These are phyloP conservation scores for Suillus americanus DNA, from an alignment of 768 basidiomycete species.

Conservation along the genomic window DNA sequence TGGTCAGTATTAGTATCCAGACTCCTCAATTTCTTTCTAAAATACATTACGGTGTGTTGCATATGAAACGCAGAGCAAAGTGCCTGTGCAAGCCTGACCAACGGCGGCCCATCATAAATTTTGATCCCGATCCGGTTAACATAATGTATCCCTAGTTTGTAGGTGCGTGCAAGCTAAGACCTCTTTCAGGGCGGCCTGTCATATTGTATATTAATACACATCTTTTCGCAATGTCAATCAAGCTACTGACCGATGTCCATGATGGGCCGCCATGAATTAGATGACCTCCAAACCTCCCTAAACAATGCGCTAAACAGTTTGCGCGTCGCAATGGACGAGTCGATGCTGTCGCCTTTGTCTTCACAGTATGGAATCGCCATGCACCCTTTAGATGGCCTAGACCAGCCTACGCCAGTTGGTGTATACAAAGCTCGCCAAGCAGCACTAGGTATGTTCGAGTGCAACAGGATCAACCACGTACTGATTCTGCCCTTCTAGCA, in stretches of 20 bases:
- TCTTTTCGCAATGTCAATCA: background rate
- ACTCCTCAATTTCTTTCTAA: too few relatives aligned
- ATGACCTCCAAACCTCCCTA: background rate
- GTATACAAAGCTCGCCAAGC: slow-evolving; percentile 3
- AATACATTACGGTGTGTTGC: too few relatives aligned
- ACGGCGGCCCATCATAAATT: too few relatives aligned
- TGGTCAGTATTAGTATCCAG: too few relatives aligned
- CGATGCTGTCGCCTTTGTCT: background rate
- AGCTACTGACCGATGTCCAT: background rate
- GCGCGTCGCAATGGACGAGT: background rate
- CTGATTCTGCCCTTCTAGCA: background rate
- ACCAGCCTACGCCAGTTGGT: background rate
- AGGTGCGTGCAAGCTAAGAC: too few relatives aligned
- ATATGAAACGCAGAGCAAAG: too few relatives aligned
- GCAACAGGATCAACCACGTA: background rate
- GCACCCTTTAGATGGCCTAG: slow-evolving; percentile 1
- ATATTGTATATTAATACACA: background rate
- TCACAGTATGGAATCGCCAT: background rate
- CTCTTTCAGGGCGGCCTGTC: too few relatives aligned
- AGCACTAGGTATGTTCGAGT: slow-evolving; percentile 1
- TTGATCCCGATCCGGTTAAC: too few relatives aligned
- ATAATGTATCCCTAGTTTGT: too few relatives aligned
- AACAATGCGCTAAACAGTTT: background rate
- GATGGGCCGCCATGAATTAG: background rate
- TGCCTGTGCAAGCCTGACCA: too few relatives aligned